Percentiles rank a stretch among this genome's conserved stretches.
phyloP scores from a whole-genome alignment of 768 basidiomycete genomes.

The Sporobolomyces roseus region DNA sequence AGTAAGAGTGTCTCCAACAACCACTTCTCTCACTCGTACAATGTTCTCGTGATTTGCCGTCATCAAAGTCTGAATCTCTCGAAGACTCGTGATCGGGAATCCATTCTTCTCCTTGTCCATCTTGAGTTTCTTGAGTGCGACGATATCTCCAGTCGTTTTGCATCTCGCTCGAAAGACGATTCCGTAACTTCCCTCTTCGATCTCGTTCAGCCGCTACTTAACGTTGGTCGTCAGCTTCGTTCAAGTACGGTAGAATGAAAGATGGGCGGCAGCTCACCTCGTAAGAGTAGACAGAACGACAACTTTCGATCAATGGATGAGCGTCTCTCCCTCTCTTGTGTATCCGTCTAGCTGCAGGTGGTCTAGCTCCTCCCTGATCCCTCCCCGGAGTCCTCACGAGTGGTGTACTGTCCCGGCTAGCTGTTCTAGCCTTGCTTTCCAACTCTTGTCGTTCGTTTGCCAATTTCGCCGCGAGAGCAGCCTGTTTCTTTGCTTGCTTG shows the following conservation, averaged over 20 bases:
- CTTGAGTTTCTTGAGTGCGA: conserved; percentile 95
- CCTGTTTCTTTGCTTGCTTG: conserved; percentile 33
- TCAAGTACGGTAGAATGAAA: background rate
- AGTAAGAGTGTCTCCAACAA: conserved; percentile 95
- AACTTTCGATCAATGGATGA: conserved; percentile 38
- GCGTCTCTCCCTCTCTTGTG: conserved; percentile 23
- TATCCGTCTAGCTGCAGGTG: background rate
- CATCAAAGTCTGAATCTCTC: conserved; percentile 97
- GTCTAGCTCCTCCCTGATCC: background rate
- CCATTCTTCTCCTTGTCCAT: conserved; percentile 98
- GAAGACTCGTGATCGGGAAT: conserved; percentile 91
- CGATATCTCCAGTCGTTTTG: conserved; percentile 89
- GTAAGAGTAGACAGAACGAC: conserved; percentile 38
- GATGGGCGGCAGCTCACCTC: conserved; percentile 25
- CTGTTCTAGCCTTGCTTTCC: background rate
- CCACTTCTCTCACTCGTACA: conserved; percentile 92
- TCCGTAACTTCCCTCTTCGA: conserved; percentile 97
- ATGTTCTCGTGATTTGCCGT: conserved; percentile 73
- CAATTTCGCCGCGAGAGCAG: conserved; percentile 20
- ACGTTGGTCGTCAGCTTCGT: too few relatives aligned
- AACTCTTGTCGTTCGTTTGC: conserved; percentile 17
- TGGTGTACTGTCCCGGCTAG: conserved; percentile 9
- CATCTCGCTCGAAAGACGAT: conserved; percentile 95
- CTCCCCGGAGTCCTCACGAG: background rate
- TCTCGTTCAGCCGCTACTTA: conserved; percentile 67